Evolutionary conservation across 169 alveolate genomes (phyloP), one percentile per base, ranked within the genome.

Genomic region (Plasmodium ovale): DNA sequence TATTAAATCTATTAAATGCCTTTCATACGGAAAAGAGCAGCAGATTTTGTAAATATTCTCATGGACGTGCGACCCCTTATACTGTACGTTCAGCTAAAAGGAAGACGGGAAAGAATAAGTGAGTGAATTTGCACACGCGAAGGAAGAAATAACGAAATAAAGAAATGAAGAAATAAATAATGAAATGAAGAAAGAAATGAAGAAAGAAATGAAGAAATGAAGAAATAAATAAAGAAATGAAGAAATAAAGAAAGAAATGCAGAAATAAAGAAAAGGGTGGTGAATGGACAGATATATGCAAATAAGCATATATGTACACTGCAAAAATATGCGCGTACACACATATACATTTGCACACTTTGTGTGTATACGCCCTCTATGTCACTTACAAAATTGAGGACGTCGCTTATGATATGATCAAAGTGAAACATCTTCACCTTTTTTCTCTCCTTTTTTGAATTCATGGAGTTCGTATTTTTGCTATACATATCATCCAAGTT

Each of bases 11-110:
- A 79, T 79, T 31, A 79, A 65, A 51, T 79, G 89, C 23, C 89
- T 47, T 31, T 79, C 89, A 27, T 79, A 67, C 4, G 89, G 89
- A 51, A 79, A 79, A 23, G 89, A 54, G 16, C 89, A 79, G 29
- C 72, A 79, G 25, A 79, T 70, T 21, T 79, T 64, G 70, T 79
- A 79, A 65, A 79, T 79, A 42, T 79, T 79, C 39, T 79, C 89
- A 53, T 79, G 82, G 3, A 58, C 65, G 29, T 79, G 65, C 29
- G 89, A 79, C 19, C 89, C 89, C 59, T 65, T 79, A 51, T 79
- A 79, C 19, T 79, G 84, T 59, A 79, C 56, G 39, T 79, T 79
- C 58, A 79, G 42, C 89, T 79, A 51, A 10, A 59, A 60, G 19
- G 51, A 21, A 49, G 49, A n/a, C n/a, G n/a, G 53, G 33, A 58